Conservation (phyloP, 495 filamentous ascomycete genomes). For the Achaetomiella virescens region DNA sequence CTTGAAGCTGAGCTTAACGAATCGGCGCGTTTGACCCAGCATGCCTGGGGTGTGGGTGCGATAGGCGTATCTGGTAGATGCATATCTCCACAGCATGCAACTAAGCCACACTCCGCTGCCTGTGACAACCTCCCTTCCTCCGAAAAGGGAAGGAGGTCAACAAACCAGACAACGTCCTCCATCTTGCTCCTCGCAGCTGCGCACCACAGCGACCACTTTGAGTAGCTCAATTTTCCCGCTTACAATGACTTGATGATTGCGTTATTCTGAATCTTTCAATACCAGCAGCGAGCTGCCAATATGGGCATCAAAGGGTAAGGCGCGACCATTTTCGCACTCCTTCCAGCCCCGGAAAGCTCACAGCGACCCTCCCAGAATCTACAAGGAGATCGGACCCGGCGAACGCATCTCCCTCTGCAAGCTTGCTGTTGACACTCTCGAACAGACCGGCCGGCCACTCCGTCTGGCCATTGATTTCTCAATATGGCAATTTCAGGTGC, state of each 20-base stretch:
- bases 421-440: conserved; percentile 68
- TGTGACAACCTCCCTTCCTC: conserved; percentile 17
- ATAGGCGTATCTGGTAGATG: not conserved
- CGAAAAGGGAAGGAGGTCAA: conserved; percentile 28
- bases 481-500: conserved; percentile 95
- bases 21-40: not conserved
- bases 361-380: conserved; percentile 52
- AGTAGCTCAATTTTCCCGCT: not conserved
- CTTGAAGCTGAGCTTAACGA: not conserved
- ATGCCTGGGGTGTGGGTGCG: not conserved
- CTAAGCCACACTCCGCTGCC: not conserved
- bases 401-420: conserved; percentile 77
- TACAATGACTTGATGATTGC: not conserved
- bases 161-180: conserved; percentile 14
- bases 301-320: conserved; percentile 60
- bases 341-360: not conserved
- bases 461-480: conserved; percentile 90
- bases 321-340: not conserved
- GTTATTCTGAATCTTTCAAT: not conserved
- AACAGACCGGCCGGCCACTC: conserved; percentile 63
- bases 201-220: not conserved
- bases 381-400: conserved; percentile 79
- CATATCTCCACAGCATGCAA: not conserved
- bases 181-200: not conserved
- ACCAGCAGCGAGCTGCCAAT: not conserved